These are phyloP conservation scores for Ambrosiella beaveri DNA, from an alignment of 2,329 filamentous ascomycete genomes.

Conservation along the genomic window DNA sequence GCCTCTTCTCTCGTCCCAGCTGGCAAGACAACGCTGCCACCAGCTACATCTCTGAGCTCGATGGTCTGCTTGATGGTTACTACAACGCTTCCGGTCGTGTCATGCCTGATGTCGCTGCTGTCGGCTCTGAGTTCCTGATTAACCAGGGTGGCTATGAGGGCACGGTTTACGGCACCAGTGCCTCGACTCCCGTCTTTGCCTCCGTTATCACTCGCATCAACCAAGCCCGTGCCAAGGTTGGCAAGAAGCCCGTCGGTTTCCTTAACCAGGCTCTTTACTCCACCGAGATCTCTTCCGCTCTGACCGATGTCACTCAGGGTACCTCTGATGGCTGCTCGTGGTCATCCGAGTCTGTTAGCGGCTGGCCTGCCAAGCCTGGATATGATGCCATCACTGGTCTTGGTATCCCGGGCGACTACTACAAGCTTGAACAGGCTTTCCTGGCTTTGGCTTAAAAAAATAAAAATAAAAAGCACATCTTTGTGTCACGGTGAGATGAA, in stretches of 20 bases:
- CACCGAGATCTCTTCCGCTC: constrained; percentile 19
- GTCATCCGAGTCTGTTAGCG: constrained; percentile 19
- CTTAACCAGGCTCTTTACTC: constrained; percentile 34
- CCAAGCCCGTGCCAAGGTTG: constrained; percentile 30
- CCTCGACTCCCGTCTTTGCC: constrained; percentile 36
- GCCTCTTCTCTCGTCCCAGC: constrained; percentile 27
- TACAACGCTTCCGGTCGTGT: constrained; percentile 31
- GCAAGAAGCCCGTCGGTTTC: constrained; percentile 34
- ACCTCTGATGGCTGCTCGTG: constrained; percentile 25
- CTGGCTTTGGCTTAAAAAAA: constrained; percentile 12
- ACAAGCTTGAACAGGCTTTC: constrained; percentile 21
- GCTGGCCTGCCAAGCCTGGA: constrained; percentile 28
- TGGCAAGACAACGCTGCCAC: constrained; percentile 29
- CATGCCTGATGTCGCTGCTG: constrained; percentile 33
- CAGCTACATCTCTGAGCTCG: constrained; percentile 25
- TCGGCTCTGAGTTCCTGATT: constrained; percentile 39
- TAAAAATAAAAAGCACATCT: not conserved
- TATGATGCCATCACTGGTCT: constrained; percentile 35
- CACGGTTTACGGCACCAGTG: constrained; percentile 28
- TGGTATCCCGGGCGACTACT: constrained; percentile 28
- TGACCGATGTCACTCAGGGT: constrained; percentile 27
- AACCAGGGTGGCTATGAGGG: constrained; percentile 18
- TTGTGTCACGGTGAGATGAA: no score
- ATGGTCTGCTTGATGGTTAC: constrained; percentile 25
- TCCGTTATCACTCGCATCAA: constrained; percentile 37